These are phyloP conservation scores for Exserohilum turcica DNA, from an alignment of 2,329 filamentous ascomycete species.

Conservation along the genomic window DNA sequence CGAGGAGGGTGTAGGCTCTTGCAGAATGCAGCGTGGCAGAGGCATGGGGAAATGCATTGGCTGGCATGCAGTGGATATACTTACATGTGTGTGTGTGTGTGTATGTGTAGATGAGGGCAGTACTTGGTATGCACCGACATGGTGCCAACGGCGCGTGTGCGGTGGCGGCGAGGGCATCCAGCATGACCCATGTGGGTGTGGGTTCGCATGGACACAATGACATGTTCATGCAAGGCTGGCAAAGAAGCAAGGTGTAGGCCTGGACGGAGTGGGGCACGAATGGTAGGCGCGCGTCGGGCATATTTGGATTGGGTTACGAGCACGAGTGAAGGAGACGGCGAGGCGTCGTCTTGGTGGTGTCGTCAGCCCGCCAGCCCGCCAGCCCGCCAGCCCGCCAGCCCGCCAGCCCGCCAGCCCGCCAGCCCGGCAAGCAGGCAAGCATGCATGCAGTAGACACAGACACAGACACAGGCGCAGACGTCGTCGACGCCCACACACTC, in stretches of 20 bases:
- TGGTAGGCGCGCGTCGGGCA: neutral
- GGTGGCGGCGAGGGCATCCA: neutral
- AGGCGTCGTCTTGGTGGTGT: neutral
- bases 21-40: slow-evolving; percentile 12
- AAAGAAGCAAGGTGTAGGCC: neutral
- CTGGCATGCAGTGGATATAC: neutral
- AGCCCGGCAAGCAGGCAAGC: too few species aligned
- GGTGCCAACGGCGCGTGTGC: too few species aligned
- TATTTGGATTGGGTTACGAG: neutral
- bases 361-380: neutral
- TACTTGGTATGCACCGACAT: too few species aligned
- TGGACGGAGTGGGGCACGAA: slow-evolving; percentile 6
- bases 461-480: too few species aligned
- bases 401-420: neutral
- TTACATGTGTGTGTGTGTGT: too few species aligned
- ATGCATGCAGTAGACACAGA: too few species aligned
- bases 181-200: slow-evolving; percentile 6
- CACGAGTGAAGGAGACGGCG: too few species aligned
- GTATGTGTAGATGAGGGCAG: too few species aligned
- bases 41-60: slow-evolving; percentile 29
- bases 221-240: slow-evolving; percentile 7
- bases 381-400: neutral
- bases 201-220: slow-evolving; percentile 10
- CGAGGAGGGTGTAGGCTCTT: slow-evolving; percentile 16
- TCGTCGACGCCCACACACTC: too few species aligned